Evolutionary conservation across 1,284 basidiomycete genomes (phyloP).

Genomic region (Gymnopus androsaceus): DNA sequence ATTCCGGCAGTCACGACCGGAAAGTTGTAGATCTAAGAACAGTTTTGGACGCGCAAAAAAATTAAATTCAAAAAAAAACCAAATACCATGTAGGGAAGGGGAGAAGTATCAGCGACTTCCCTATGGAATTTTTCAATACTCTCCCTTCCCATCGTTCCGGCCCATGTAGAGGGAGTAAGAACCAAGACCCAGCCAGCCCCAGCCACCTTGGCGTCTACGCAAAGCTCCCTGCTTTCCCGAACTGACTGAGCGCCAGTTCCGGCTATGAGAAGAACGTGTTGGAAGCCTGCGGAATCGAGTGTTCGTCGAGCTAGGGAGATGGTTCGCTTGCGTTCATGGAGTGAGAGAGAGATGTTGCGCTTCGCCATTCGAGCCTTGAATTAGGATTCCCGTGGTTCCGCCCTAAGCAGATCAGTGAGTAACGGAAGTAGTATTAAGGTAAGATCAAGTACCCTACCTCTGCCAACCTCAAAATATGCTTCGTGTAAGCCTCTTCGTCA

Average conservation of each 20-base stretch:
- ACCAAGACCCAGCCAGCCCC: slow-evolving; percentile 81
- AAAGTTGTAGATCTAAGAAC: slow-evolving; percentile 95
- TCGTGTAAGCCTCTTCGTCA: slow-evolving; percentile 58
- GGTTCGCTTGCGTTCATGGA: slow-evolving; percentile 66
- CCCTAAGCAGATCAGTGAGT: slow-evolving; percentile 40
- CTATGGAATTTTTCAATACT: slow-evolving; percentile 66
- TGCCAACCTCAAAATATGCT: slow-evolving; percentile 70
- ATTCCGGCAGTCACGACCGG: slow-evolving; percentile 80
- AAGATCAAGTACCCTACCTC: slow-evolving; percentile 38
- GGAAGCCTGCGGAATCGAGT: slow-evolving; percentile 73
- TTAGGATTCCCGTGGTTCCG: slow-evolving; percentile 72
- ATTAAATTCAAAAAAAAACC: too few relatives aligned
- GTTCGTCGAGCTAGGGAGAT: slow-evolving; percentile 72
- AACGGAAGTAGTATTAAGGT: slow-evolving; percentile 9
- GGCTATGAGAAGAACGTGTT: slow-evolving; percentile 73
- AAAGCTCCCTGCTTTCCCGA: slow-evolving; percentile 80
- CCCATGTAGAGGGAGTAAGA: slow-evolving; percentile 73
- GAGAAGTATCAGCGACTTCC: slow-evolving; percentile 78
- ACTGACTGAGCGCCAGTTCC: slow-evolving; percentile 86
- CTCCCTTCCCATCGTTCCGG: slow-evolving; percentile 60
- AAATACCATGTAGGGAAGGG: slow-evolving; percentile 86
- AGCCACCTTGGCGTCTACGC: slow-evolving; percentile 74
- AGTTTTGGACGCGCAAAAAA: too few relatives aligned
- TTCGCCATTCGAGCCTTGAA: slow-evolving; percentile 79
- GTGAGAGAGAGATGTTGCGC: slow-evolving; percentile 75